Base-by-base conservation (phyloP, 2,329 filamentous ascomycete species). In the Zalaria obscura region DNA sequence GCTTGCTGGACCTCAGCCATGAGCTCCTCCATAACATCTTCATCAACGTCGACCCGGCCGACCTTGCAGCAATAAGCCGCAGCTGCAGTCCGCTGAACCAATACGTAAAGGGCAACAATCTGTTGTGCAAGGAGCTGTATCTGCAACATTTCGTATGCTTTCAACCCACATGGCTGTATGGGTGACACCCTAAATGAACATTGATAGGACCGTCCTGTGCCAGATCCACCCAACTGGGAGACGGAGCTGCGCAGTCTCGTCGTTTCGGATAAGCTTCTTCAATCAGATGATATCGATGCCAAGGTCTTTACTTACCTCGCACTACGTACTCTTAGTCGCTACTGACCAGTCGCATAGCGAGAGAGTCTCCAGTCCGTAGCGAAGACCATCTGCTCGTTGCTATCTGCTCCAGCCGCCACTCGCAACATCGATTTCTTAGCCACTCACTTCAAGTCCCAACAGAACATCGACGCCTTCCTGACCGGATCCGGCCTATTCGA, bases 11-110 rank as follows among this genome's bases (percentile, higher is more conserved):
- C 45, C 68, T 80, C 25, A 76, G 78, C 5, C 65, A 71, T 5
- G 80, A 84, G 63, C 67, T 83, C 35, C 55, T 83, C 26, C 73
- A 80, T 51, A 63, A 70, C 51, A 73, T 83, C 48, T 63, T 84
- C 47, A 59, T 56, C 43, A 66, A 69, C 48, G 65, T 80, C 32
- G 59, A 71, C 27, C 73, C 76, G 1, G 55, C 59, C 34, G 78
- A 83, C 47, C 59, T 84, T 5, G 63, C 66, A 1, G 54, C 59
- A 5, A 53, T 82, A 36, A 65, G 68, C 32, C 58, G 56, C 44
- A 69, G 70, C 37, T 81, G 73, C 54, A 66, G 60, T 11, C 55
- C 52, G 7, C 60, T 87, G 37, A 59, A 72, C 44, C 56, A 62
- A 29, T 73, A 75, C 47, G 65, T 82, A 40, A 65, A 61, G 38